A percentile compares a stretch with the other conserved stretches of the same genome.
Conservation (phyloP, 1,139 yeast species). For the Arxiozyma slooffiae region DNA sequence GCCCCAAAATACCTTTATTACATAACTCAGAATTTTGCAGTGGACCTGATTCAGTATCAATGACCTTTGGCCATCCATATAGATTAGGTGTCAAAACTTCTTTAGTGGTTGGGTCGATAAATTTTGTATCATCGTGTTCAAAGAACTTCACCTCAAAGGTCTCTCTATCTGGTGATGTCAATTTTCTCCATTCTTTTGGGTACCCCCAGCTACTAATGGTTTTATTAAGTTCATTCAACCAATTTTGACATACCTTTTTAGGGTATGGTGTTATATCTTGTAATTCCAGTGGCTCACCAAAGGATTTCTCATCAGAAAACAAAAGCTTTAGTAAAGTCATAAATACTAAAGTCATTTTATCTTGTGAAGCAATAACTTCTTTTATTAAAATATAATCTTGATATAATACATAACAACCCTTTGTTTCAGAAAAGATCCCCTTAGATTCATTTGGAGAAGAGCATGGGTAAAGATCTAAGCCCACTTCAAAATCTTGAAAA, state of each 20-base stretch:
- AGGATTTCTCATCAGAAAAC: slow-evolving; percentile 13
- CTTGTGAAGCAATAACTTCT: slow-evolving; percentile 24
- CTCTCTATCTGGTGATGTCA: slow-evolving; percentile 5
- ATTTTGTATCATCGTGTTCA: slow-evolving; percentile 20
- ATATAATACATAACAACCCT: slow-evolving; percentile 15
- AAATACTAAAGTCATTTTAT: slow-evolving; percentile 25
- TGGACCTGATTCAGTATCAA: slow-evolving; percentile 26
- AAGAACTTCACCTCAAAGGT: slow-evolving; percentile 16
- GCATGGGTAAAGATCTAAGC: slow-evolving; percentile 35
- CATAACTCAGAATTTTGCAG: slow-evolving; percentile 35
- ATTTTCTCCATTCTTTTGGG: slow-evolving; percentile 38
- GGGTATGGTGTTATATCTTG: slow-evolving; percentile 5
- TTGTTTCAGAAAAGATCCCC: slow-evolving; percentile 8
- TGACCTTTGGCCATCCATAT: slow-evolving; percentile 18
- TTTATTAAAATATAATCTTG: slow-evolving; percentile 25
- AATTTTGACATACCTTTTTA: neutral
- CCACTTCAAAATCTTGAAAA: slow-evolving; percentile 45
- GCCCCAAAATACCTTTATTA: slow-evolving; percentile 37
- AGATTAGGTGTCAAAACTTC: slow-evolving; percentile 31
- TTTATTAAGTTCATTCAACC: slow-evolving; percentile 30
- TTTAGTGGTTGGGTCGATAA: slow-evolving; percentile 36
- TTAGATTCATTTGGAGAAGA: slow-evolving; percentile 6
- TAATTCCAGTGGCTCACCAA: slow-evolving; percentile 6
- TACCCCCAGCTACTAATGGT: slow-evolving; percentile 33
- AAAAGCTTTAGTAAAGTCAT: slow-evolving; percentile 22